Evolutionary conservation across 2,329 filamentous ascomycete genomes (phyloP).

Genomic region (Periconia sp.): DNA sequence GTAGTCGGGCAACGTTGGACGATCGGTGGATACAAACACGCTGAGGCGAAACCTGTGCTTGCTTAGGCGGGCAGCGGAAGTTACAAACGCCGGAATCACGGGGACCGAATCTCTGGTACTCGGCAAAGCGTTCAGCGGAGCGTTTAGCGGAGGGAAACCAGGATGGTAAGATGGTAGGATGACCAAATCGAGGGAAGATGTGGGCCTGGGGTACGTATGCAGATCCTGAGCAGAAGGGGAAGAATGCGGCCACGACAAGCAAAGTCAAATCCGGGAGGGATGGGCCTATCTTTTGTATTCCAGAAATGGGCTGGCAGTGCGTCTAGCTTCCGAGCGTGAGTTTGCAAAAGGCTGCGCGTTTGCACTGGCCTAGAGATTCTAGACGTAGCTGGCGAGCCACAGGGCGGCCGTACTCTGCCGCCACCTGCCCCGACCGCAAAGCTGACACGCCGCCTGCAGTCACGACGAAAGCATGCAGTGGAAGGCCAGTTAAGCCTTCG

Average conservation of each 20-base stretch:
- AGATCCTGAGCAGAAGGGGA: not conserved
- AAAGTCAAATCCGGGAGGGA: conserved; percentile 17
- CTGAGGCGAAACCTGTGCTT: conserved; percentile 7
- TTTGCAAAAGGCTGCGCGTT: conserved; percentile 21
- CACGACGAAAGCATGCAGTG: too few relatives aligned
- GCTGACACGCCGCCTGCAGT: conserved; percentile 36
- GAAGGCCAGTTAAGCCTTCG: too few relatives aligned
- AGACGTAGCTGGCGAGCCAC: conserved; percentile 30
- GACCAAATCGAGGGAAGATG: not conserved
- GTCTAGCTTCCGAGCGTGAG: conserved; percentile 18
- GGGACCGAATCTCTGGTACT: conserved; percentile 20
- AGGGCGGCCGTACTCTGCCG: conserved; percentile 27
- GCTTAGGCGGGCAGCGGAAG: not conserved
- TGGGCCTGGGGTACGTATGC: too few relatives aligned
- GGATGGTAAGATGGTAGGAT: conserved; percentile 1
- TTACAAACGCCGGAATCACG: conserved; percentile 16
- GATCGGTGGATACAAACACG: conserved; percentile 5
- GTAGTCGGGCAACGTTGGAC: conserved; percentile 2
- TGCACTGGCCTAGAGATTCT: conserved; percentile 32
- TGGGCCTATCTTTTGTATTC: conserved; percentile 32
- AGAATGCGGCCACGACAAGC: conserved; percentile 6
- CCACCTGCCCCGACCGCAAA: conserved; percentile 30
- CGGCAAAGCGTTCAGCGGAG: conserved; percentile 8
- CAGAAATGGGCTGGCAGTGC: conserved; percentile 14
- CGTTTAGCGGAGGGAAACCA: conserved; percentile 9